Evolutionary conservation across 2,329 filamentous ascomycete genomes (phyloP), one percentile per base, ranked within the genome.

Genomic region (Colletotrichum sp.): DNA sequence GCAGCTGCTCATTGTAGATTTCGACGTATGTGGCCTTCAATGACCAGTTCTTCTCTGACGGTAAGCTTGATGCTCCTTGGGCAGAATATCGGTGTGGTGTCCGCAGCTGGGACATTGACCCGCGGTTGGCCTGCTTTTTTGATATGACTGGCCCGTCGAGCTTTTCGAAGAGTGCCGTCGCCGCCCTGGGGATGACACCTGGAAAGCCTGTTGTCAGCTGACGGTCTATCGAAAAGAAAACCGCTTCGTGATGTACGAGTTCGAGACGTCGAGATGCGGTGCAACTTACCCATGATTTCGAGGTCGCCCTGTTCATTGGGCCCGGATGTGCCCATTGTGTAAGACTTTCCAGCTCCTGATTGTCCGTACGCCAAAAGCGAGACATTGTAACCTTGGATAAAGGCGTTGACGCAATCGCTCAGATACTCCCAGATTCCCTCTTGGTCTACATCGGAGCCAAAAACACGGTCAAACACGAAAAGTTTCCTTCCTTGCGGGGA

Each of bases 321-420:
- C 6, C 96, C 96, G 1, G 96, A 96, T 0, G 97, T 99, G 73
- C 97, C 97, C 97, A 99, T 99, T 1, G 97, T 99, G 83, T 98
- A 98, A 4, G 96, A 98, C 87, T 99, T 99, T 80, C 97, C 97
- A 13, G 97, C 96, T 72, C 97, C 97, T 32, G 97, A 99, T 87
- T 99, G 97, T 79, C 97, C 97, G 82, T 99, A 99, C 64, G 97
- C 97, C 80, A 99, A 88, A 66, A 99, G 92, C 5, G 97, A 99
- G 74, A 99, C 97, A 91, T 99, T 99, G 90, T 98, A 99, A 70
- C 97, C 97, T 82, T 98, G 95, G 2, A 97, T 88, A 80, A 99
- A 99, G 4, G 96, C 95, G 80, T 90, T 92, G 79, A 98, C 94
- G 80, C 96, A 97, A 79, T 99, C 97, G 77, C 92, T 92, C 65